Evolutionary conservation across 1,284 basidiomycete species (phyloP), one percentile per base, ranked within the genome.

Genomic region (Trichosporon asahii): DNA sequence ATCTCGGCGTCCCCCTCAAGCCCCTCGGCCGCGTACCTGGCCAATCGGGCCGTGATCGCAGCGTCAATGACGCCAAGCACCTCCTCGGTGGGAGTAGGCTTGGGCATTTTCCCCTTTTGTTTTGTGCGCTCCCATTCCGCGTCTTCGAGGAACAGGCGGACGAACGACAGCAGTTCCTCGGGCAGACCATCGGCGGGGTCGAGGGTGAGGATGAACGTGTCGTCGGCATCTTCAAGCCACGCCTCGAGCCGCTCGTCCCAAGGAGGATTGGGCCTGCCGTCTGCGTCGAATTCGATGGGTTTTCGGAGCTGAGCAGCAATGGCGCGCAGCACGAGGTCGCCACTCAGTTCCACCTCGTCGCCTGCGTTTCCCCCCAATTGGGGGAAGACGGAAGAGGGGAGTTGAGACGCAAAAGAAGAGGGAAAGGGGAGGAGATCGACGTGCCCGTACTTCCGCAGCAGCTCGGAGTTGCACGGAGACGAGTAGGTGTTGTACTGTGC

Each of bases 401-500:
- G 77, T 75, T 3, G 73, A 72, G 1, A 78, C n/a, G n/a, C 63
- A 6, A 74, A 68, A 0, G 63, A 33, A 3, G 81, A 70, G 0
- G 85, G 81, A 2, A 92, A 80, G 12, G 86, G 86, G 23, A 94
- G 80, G 53, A 90, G 81, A 83, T 99, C 97, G 64, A 98, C 90
- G 79, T 98, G 92, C 0, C 96, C 96, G 78, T 98, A 99, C 65
- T 93, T 89, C 64, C 97, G 89, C 23, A 99, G 86, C 1, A 99
- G 88, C 76, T 97, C 95, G n/a, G 92, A 89, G 79, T 99, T 99
- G 3, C 96, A 94, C 8, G 90, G 92, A 77, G 97, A 92, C 27
- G 91, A 94, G 81, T 98, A 99, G 0, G 97, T 98, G 82, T 99
- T 99, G 88, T 90, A 94, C 93, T 95, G 57, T 25, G 5, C 14